Conservation (phyloP, 2,329 filamentous ascomycete species). For the Colletotrichum plurivorum region DNA sequence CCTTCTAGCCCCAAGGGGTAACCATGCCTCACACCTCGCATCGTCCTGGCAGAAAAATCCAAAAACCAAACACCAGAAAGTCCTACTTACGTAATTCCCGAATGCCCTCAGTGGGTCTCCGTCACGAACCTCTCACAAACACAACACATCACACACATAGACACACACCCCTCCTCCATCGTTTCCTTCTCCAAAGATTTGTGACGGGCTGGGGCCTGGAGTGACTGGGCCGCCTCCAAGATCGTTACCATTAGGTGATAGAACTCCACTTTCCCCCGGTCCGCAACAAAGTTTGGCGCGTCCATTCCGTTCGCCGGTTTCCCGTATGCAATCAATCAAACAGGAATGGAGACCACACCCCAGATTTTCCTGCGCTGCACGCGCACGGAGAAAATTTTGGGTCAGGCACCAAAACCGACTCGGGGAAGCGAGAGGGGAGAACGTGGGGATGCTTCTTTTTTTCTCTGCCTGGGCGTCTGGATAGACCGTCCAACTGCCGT, state of each 20-base stretch:
- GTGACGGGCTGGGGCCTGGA: too few relatives aligned
- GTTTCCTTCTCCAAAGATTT: too few relatives aligned
- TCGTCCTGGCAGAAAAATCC: neutral
- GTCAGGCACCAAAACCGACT: neutral
- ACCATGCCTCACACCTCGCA: constrained; percentile 1
- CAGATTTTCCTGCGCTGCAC: neutral
- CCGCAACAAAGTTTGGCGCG: neutral
- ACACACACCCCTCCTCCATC: too few relatives aligned
- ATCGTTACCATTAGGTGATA: constrained; percentile 24
- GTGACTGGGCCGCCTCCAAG: neutral
- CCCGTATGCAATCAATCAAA: neutral
- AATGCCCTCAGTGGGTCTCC: constrained; percentile 16
- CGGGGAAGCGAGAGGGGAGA: neutral
- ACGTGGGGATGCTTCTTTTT: neutral
- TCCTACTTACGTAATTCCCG: constrained; percentile 37
- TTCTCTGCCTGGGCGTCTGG: neutral
- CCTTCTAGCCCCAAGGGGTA: neutral
- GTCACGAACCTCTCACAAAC: neutral
- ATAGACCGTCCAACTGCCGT: neutral
- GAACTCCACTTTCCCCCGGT: neutral
- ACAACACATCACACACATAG: too few relatives aligned
- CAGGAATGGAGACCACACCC: neutral
- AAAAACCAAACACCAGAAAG: constrained; percentile 1
- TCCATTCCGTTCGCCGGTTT: too few relatives aligned
- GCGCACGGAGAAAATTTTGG: neutral